Percentiles rank a stretch among this genome's conserved stretches.
phyloP scores from a whole-genome alignment of 345 rosid genomes.

The Rhodamnia rubescens region DNA sequence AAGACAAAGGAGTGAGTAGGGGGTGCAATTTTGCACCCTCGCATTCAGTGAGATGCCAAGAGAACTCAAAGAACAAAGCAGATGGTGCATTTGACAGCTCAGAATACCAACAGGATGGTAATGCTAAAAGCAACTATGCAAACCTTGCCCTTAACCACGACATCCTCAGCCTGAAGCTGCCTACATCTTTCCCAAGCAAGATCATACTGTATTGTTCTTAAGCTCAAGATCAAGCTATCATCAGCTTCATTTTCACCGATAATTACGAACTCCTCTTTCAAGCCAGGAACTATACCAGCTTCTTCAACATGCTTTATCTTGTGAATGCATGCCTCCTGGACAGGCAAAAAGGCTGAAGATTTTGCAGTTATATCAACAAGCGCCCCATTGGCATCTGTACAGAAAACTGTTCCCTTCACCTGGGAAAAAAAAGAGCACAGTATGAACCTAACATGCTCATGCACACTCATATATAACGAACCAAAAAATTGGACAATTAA shows the following conservation, averaged over 20 bases:
- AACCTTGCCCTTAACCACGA: slow-evolving; percentile 81
- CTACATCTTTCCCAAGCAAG: slow-evolving; percentile 97
- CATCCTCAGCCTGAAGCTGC: slow-evolving; percentile 98
- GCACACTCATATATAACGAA: neutral
- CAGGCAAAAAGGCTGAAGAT: slow-evolving; percentile 69
- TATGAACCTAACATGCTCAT: neutral
- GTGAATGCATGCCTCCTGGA: slow-evolving; percentile 76
- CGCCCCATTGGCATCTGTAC: slow-evolving; percentile 66
- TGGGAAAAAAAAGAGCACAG: neutral
- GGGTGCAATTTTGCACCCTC: neutral
- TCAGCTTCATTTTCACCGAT: slow-evolving; percentile 75
- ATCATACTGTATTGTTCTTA: slow-evolving; percentile 55
- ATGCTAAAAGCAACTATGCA: slow-evolving; percentile 1
- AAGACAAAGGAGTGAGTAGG: neutral
- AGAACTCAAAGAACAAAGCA: neutral
- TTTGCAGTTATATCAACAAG: slow-evolving; percentile 81
- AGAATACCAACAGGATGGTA: neutral
- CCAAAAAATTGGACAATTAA: neutral
- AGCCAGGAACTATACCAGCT: slow-evolving; percentile 79
- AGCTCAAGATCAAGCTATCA: slow-evolving; percentile 79
- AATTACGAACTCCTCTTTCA: slow-evolving; percentile 72
- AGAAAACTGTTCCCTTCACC: slow-evolving; percentile 83
- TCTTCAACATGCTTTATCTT: slow-evolving; percentile 66
- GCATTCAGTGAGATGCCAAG: neutral
- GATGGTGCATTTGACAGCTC: neutral